A percentile compares a stretch with the other conserved stretches of the same genome.
phyloP scores from a whole-genome alignment of 371 early-diverging fungal species.

The Mortierella sp. region DNA sequence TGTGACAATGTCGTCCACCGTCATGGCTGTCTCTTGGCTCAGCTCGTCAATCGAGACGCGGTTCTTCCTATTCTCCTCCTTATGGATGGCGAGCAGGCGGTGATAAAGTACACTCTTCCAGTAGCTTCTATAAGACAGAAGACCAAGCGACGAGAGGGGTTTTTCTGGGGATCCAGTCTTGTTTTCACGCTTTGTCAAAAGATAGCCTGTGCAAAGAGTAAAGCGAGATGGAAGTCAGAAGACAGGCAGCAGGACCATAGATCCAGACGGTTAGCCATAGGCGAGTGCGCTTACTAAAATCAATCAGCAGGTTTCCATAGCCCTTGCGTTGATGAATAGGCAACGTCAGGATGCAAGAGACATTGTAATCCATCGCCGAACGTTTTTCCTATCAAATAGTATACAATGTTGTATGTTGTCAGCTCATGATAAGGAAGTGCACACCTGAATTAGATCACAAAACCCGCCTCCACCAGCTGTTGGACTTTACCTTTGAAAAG shows the following conservation, averaged over 20 bases:
- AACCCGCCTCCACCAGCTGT: no score
- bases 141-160: constrained; percentile 98
- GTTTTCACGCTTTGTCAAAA: constrained; percentile 89
- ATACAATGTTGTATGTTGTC: background rate
- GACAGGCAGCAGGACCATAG: background rate
- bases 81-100: constrained; percentile 46
- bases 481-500: constrained; percentile 90
- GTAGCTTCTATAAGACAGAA: constrained; percentile 91
- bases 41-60: constrained; percentile 67
- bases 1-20: constrained; percentile 78
- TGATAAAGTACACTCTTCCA: constrained; percentile 74
- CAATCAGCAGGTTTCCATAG: constrained; percentile 97
- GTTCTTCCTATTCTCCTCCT: constrained; percentile 49
- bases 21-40: constrained; percentile 72
- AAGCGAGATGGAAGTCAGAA: background rate
- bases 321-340: constrained; percentile 98
- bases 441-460: no score
- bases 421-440: no score
- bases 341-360: constrained; percentile 98
- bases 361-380: constrained; percentile 91
- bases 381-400: constrained; percentile 86
- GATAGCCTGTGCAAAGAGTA: constrained; percentile 68
- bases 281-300: constrained; percentile 78
- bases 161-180: constrained; percentile 97
- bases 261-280: background rate